Base-by-base conservation (phyloP, 1,284 basidiomycete genomes). In the Apiotrichum veenhuisii region DNA sequence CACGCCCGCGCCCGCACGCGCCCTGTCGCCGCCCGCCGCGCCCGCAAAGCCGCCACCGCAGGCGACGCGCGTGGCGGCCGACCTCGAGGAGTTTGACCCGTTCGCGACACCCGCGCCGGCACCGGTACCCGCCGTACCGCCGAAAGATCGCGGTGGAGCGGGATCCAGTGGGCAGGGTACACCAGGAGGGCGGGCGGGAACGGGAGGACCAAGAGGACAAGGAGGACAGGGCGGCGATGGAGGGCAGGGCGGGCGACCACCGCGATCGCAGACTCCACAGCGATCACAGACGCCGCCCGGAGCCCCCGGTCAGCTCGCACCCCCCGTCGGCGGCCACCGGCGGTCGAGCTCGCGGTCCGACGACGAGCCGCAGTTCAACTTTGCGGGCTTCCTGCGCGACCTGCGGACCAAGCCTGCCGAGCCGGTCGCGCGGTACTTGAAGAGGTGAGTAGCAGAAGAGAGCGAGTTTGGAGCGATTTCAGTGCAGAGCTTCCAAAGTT, bases 401-500 rank as follows among this genome's bases (percentile, higher is more conserved):
- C 89, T 97, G 83, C 88, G 92, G 77, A 78, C 81, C 54, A 87
- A 85, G 72, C 80, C 82, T 50, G 90, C 91, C 8, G 93, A 95
- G 55, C 89, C 91, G 4, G 88, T 95, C 22, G 91, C 88, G 44
- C 91, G 88, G 77, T 96, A 89, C 78, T 82, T 91, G 58, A 85
- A 88, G 78, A 94, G 91, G 92, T 92, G 48, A 76, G 74, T 50
- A 12, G 11, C 10, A 5, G 23, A 5, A 5, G 41, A 22, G 37
- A 15, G 3, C 37, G 33, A 22, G 18, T 18, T 36, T 18, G 23
- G 23, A 65, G 84, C 5, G 25, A 22, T 7, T 22, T 2, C 5
- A 12, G 30, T 30, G 30, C 30, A 30, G 30, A 5, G 8, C 2
- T 15, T 44, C 22, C 9, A 20, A 10, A 22, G 4, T 26, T 8